These are phyloP conservation scores for Blastocrithidia nonstop DNA, from an alignment of 208 protist genomes.

Conservation along the genomic window DNA sequence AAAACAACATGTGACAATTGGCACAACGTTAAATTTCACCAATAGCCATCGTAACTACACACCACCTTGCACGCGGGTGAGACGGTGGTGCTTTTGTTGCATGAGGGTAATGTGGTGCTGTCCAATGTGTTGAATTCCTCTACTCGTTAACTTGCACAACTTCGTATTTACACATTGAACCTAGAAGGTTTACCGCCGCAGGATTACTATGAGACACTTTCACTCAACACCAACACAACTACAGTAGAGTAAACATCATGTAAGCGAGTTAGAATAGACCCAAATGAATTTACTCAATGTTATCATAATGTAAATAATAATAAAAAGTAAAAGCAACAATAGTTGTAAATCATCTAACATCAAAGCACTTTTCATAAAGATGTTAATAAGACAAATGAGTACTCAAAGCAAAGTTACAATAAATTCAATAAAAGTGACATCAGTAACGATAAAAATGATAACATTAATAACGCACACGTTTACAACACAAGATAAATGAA, in stretches of 20 bases:
- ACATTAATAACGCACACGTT: no score
- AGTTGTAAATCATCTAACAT: conserved; percentile 2
- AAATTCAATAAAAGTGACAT: no score
- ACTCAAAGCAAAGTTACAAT: no score
- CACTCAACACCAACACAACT: background rate
- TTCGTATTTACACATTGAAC: conserved; percentile 48
- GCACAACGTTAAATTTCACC: background rate
- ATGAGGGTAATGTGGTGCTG: conserved; percentile 13
- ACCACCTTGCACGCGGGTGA: conserved; percentile 29
- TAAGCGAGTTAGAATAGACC: background rate
- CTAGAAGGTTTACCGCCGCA: conserved; percentile 29
- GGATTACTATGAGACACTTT: conserved; percentile 14
- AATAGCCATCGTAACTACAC: background rate
- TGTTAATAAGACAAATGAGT: background rate
- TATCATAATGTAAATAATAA: background rate
- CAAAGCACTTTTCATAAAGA: background rate
- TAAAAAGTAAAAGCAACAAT: background rate
- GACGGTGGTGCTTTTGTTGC: conserved; percentile 41
- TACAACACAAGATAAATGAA: no score
- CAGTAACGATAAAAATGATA: no score
- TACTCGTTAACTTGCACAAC: conserved; percentile 27
- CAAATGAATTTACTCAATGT: background rate
- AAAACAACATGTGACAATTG: background rate
- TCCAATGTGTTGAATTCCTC: conserved; percentile 12
- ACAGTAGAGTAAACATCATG: background rate